Conservation (phyloP, 139 green algal species). For the Chlorella sp. region DNA sequence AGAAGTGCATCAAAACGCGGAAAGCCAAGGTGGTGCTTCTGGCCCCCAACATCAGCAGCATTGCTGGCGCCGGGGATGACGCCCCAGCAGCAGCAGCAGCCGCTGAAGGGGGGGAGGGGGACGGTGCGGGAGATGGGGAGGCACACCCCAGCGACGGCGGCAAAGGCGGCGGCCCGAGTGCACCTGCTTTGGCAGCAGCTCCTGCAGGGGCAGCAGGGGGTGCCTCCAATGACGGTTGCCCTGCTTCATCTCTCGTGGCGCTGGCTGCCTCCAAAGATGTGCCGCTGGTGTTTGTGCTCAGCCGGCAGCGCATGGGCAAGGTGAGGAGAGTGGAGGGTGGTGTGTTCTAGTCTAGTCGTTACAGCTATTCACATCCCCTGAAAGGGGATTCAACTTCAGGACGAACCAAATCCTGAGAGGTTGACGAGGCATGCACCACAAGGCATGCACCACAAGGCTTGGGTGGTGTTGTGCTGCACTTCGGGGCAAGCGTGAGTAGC, state of each 20-base stretch:
- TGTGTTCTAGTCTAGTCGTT: not conserved
- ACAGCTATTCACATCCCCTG: not conserved
- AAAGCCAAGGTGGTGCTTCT: slow-evolving; percentile 71
- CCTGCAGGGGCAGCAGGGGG: not conserved
- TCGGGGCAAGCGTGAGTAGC: too few species aligned
- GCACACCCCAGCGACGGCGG: too few species aligned
- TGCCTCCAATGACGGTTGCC: not conserved
- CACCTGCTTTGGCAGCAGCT: not conserved
- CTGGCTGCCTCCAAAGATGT: slow-evolving; percentile 18
- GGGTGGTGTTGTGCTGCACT: too few species aligned
- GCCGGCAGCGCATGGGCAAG: slow-evolving; percentile 48
- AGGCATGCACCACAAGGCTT: too few species aligned
- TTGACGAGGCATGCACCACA: too few species aligned
- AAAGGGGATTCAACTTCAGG: too few species aligned
- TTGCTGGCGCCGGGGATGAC: slow-evolving; percentile 48
- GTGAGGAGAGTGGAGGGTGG: not conserved
- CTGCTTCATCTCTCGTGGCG: slow-evolving; percentile 10
- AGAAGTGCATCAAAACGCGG: slow-evolving; percentile 68
- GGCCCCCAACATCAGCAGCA: slow-evolving; percentile 81
- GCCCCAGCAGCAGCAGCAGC: not conserved
- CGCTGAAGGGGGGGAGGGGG: not conserved
- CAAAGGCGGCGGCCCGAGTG: too few species aligned
- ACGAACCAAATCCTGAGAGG: too few species aligned
- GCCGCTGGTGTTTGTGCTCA: slow-evolving; percentile 47
- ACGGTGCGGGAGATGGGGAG: not conserved